phyloP scores from a whole-genome alignment of 768 basidiomycete species.

The Candolleomyces eurysporus region DNA sequence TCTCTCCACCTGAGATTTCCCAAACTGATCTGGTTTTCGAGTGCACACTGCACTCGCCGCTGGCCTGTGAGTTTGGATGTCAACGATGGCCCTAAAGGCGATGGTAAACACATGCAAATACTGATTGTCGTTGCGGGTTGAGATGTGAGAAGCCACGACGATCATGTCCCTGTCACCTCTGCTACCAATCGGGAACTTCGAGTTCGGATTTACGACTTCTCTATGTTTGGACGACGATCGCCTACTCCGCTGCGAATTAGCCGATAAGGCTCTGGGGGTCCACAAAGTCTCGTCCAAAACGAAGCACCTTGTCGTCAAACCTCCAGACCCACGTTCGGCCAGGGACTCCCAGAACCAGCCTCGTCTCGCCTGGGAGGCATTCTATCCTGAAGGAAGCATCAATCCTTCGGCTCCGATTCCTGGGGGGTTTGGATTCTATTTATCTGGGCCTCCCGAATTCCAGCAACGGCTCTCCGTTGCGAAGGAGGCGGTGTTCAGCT shows the following conservation, averaged over 20 bases:
- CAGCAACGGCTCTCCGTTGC: slow-evolving; percentile 35
- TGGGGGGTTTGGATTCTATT: slow-evolving; percentile 73
- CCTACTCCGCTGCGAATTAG: slow-evolving; percentile 28
- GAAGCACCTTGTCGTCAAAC: slow-evolving; percentile 28
- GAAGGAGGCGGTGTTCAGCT: slow-evolving; percentile 59
- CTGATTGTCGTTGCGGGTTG: too few species aligned
- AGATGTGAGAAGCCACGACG: too few species aligned
- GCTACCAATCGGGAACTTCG: slow-evolving; percentile 26
- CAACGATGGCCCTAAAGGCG: background rate
- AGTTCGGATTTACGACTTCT: slow-evolving; percentile 44
- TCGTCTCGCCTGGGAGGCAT: slow-evolving; percentile 55
- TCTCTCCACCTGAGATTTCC: too few species aligned
- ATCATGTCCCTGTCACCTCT: slow-evolving; percentile 11
- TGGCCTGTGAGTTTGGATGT: too few species aligned
- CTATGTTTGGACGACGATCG: slow-evolving; percentile 17
- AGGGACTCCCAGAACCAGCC: slow-evolving; percentile 16
- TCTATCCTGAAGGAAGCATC: slow-evolving; percentile 59
- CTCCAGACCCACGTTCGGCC: slow-evolving; percentile 17
- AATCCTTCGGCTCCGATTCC: slow-evolving; percentile 50
- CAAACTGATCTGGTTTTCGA: too few species aligned
- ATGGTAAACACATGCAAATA: too few species aligned
- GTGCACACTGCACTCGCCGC: too few species aligned
- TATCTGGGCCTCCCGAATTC: slow-evolving; percentile 52
- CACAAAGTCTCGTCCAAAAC: slow-evolving; percentile 43
- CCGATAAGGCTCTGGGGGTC: slow-evolving; percentile 46